Conservation (phyloP, 345 rosid species). For the Geranium rotundifolium region DNA sequence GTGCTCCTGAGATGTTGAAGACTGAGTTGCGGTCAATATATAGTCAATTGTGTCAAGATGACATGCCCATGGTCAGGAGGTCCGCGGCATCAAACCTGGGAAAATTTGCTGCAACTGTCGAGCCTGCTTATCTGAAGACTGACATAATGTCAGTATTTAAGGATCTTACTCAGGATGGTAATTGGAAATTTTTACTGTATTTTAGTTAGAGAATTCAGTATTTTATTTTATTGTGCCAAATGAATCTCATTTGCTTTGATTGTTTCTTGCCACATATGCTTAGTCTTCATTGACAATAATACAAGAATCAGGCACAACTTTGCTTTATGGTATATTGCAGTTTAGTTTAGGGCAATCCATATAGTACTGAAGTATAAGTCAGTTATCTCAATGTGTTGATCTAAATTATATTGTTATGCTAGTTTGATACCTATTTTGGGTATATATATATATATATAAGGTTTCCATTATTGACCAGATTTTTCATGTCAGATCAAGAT, state of each 20-base stretch:
- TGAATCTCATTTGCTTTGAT: not conserved
- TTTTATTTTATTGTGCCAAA: not conserved
- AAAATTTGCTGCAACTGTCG: constrained; percentile 90
- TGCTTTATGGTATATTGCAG: not conserved
- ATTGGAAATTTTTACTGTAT: constrained; percentile 2
- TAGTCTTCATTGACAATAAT: not conserved
- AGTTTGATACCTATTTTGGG: not conserved
- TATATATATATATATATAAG: not conserved
- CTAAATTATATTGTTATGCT: not conserved
- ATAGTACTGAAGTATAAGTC: too few relatives aligned
- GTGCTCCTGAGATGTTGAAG: constrained; percentile 67
- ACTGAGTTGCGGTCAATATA: constrained; percentile 61
- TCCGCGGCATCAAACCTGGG: constrained; percentile 91
- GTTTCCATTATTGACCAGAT: not conserved
- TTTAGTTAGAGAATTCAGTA: not conserved
- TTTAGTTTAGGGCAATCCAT: too few relatives aligned
- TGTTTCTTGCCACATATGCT: not conserved
- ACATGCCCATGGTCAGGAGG: constrained; percentile 98
- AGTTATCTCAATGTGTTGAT: not conserved
- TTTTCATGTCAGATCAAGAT: constrained; percentile 64
- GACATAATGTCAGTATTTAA: constrained; percentile 86
- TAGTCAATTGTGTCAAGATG: constrained; percentile 87
- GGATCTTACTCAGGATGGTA: constrained; percentile 96
- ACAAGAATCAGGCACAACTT: not conserved
- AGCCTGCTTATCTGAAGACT: constrained; percentile 62